A percentile compares a stretch with the other conserved stretches of the same genome.
Conservation (phyloP, 1,284 basidiomycete genomes). For the Peniophora sp. region DNA sequence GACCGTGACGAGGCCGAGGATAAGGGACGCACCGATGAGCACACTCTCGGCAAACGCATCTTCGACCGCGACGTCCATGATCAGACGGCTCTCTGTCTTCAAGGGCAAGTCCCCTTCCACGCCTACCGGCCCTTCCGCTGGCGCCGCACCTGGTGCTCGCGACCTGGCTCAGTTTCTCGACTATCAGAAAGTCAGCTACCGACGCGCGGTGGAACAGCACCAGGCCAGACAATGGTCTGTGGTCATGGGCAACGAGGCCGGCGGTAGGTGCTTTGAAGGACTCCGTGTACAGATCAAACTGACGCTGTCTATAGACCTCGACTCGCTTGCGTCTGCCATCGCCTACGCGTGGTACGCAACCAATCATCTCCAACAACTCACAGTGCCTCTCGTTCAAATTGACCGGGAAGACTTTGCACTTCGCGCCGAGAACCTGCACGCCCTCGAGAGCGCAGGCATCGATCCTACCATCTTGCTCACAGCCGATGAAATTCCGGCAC, state of each 20-base stretch:
- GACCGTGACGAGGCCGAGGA: no score
- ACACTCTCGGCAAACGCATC: no score
- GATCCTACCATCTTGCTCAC: constrained; percentile 44
- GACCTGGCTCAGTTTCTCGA: constrained; percentile 21
- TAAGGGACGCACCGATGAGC: no score
- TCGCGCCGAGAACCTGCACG: constrained; percentile 83
- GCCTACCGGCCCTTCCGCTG: neutral
- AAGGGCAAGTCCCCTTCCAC: constrained; percentile 1
- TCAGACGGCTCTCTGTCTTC: constrained; percentile 8
- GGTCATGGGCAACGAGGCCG: constrained; percentile 88
- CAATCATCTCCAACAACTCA: constrained; percentile 37
- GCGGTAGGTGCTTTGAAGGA: constrained; percentile 47
- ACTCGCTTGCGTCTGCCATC: constrained; percentile 78
- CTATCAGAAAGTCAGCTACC: constrained; percentile 35
- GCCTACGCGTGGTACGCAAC: constrained; percentile 70
- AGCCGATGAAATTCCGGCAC: constrained; percentile 44
- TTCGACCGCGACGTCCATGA: neutral
- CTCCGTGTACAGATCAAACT: neutral
- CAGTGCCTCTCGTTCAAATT: constrained; percentile 74
- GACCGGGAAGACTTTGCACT: constrained; percentile 63
- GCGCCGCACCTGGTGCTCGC: neutral
- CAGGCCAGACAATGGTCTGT: constrained; percentile 64
- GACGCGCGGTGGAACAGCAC: constrained; percentile 33
- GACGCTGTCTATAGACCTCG: constrained; percentile 50
- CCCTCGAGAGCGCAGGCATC: constrained; percentile 54